phyloP scores from a whole-genome alignment of 495 filamentous ascomycete species.

The Hypoxylon fuscum region DNA sequence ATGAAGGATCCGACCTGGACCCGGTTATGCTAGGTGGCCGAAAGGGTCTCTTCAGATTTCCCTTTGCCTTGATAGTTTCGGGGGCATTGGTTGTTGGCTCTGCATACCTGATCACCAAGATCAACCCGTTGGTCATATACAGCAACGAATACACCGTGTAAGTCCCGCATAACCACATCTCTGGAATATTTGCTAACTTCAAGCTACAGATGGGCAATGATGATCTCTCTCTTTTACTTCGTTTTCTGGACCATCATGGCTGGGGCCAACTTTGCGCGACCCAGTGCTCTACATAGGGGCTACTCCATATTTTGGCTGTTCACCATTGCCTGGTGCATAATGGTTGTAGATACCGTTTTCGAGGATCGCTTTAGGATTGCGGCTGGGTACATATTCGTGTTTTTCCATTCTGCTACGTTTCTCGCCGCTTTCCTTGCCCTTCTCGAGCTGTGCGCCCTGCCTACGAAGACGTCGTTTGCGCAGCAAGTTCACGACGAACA shows the following conservation, averaged over 20 bases:
- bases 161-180: constrained; percentile 29
- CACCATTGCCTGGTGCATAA: constrained; percentile 71
- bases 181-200: constrained; percentile 28
- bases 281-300: constrained; percentile 82
- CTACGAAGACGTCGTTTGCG: constrained; percentile 72
- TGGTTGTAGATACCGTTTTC: constrained; percentile 77
- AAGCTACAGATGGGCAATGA: constrained; percentile 74
- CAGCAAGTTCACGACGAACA: constrained; percentile 57
- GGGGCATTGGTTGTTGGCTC: constrained; percentile 74
- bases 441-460: constrained; percentile 81
- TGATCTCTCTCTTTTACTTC: constrained; percentile 81
- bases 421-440: constrained; percentile 76
- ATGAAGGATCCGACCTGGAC: constrained; percentile 67
- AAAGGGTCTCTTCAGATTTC: constrained; percentile 84
- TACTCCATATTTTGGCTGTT: constrained; percentile 89
- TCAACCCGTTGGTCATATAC: constrained; percentile 89
- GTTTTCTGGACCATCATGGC: constrained; percentile 85
- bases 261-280: constrained; percentile 82
- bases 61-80: constrained; percentile 75
- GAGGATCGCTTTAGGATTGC: constrained; percentile 76
- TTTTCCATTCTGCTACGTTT: constrained; percentile 80
- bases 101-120: constrained; percentile 77
- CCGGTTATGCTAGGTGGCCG: constrained; percentile 74
- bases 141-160: constrained; percentile 83
- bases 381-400: constrained; percentile 82